These are phyloP conservation scores for Tritrichomonas musculus DNA, from an alignment of 208 protist genomes.

Conservation along the genomic window DNA sequence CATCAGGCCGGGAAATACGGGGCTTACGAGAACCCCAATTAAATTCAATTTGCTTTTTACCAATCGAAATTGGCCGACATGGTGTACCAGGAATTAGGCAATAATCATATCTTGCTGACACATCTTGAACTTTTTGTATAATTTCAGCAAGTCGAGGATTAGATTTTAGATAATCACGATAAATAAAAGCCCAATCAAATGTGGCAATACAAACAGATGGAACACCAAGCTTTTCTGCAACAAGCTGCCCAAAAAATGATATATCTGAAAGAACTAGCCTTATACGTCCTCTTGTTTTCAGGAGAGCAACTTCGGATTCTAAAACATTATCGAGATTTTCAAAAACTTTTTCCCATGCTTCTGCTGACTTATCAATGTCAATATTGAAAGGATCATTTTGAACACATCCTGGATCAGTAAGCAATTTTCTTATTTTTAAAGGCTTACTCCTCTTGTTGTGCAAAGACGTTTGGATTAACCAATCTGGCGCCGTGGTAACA, in stretches of 20 bases:
- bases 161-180: not conserved
- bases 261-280: not conserved
- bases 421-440: not conserved
- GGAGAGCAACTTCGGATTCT: not conserved
- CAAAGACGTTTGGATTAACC: not conserved
- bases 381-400: slow-evolving; percentile 17
- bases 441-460: not conserved
- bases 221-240: not conserved
- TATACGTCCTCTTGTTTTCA: not conserved
- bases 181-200: slow-evolving; percentile 16
- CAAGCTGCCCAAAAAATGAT: slow-evolving; percentile 16
- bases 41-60: not conserved
- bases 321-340: not conserved
- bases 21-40: not conserved
- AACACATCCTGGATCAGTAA: not conserved
- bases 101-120: not conserved
- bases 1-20: not conserved
- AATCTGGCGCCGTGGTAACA: slow-evolving; percentile 24
- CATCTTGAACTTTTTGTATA: not conserved
- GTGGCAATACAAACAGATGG: slow-evolving; percentile 2
- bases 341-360: not conserved
- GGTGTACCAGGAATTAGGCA: not conserved
- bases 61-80: not conserved
- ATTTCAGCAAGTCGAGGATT: not conserved
- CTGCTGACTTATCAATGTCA: not conserved